Evolutionary conservation across 2,329 filamentous ascomycete species (phyloP).

Genomic region (Metarhizium brunneum): DNA sequence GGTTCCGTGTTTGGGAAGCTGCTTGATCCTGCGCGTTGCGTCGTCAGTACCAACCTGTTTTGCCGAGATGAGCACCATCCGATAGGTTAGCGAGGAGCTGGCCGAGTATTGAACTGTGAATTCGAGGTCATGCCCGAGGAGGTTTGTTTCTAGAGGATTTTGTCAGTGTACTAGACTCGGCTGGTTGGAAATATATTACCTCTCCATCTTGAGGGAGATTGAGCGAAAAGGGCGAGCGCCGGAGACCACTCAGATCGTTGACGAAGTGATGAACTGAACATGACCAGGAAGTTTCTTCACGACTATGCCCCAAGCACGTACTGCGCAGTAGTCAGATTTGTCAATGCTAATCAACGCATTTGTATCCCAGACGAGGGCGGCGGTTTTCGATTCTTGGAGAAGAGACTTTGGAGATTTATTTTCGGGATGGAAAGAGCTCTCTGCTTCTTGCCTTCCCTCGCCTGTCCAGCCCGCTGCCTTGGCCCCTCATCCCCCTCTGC

Average conservation of each 20-base stretch:
- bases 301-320: not conserved
- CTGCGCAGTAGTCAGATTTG: not conserved
- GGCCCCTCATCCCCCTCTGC: not conserved
- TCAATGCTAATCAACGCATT: not conserved
- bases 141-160: slow-evolving; percentile 25
- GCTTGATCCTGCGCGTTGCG: slow-evolving; percentile 26
- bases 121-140: slow-evolving; percentile 36
- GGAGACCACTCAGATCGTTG: slow-evolving; percentile 26
- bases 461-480: not conserved
- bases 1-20: slow-evolving; percentile 29
- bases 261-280: slow-evolving; percentile 31
- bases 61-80: slow-evolving; percentile 31
- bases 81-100: slow-evolving; percentile 16
- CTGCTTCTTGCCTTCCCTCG: not conserved
- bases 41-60: slow-evolving; percentile 22
- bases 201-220: slow-evolving; percentile 14
- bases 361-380: not conserved
- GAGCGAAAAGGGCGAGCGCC: slow-evolving; percentile 17
- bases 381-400: not conserved
- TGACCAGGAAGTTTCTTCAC: slow-evolving; percentile 4
- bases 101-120: slow-evolving; percentile 20
- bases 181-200: slow-evolving; percentile 7
- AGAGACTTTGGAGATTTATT: not conserved
- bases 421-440: slow-evolving; percentile 4
- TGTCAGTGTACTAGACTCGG: slow-evolving; percentile 2